A percentile compares a stretch with the other conserved stretches of the same genome.
Conservation (phyloP, 352 stramenopile species). For the Phytophthora agathidicida region DNA sequence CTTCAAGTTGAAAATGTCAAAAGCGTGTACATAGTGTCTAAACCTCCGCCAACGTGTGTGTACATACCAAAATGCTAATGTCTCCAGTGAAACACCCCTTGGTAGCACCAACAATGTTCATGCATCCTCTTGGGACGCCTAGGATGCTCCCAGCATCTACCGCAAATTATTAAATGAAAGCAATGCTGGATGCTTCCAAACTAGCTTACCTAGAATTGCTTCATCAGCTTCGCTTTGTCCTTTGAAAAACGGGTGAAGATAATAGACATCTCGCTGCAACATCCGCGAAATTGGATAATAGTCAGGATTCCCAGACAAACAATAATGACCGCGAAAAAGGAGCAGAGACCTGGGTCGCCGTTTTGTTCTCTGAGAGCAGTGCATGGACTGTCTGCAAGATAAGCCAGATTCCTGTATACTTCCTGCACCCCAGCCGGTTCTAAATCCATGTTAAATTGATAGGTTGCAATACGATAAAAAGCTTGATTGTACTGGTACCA, state of each 20-base stretch:
- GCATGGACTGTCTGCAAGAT: constrained; percentile 81
- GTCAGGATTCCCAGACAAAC: background rate
- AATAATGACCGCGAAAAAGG: background rate
- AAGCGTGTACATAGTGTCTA: background rate
- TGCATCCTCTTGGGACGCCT: constrained; percentile 59
- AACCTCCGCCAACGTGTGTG: no score
- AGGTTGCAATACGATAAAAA: background rate
- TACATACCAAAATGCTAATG: constrained; percentile 55
- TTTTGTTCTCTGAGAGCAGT: constrained; percentile 77
- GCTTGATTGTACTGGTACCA: constrained; percentile 39
- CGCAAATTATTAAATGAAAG: background rate
- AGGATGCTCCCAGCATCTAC: constrained; percentile 78
- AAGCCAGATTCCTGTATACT: constrained; percentile 86
- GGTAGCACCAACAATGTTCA: constrained; percentile 87
- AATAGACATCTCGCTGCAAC: constrained; percentile 81
- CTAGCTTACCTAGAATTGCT: constrained; percentile 70
- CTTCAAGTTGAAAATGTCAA: constrained; percentile 32
- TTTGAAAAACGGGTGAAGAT: constrained; percentile 86
- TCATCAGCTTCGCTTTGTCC: constrained; percentile 81
- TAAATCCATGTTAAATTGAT: constrained; percentile 17
- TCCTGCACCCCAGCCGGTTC: constrained; percentile 70
- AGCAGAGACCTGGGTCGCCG: constrained; percentile 69
- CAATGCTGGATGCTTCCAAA: background rate
- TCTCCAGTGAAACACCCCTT: constrained; percentile 78
- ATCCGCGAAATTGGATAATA: background rate